A percentile compares a stretch with the other conserved stretches of the same genome.
Conservation (phyloP, 2,329 filamentous ascomycete species). For the Monilinia aucupariae region DNA sequence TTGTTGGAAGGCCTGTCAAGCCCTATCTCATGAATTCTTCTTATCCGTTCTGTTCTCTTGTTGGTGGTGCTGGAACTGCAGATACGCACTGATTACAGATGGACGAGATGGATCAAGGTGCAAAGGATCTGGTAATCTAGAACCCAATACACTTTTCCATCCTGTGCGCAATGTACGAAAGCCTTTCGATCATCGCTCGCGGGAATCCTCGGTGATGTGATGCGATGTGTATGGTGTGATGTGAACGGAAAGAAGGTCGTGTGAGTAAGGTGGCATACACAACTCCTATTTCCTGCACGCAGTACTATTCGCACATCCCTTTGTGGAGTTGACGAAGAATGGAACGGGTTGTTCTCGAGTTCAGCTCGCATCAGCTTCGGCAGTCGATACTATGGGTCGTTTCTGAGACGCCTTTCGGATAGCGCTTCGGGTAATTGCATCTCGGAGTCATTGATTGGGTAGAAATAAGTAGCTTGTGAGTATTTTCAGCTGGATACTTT, state of each 20-base stretch:
- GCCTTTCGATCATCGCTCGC: not conserved
- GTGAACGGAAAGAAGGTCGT: not conserved
- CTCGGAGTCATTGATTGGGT: slow-evolving; percentile 4
- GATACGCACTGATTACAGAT: not conserved
- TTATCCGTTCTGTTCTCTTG: not conserved
- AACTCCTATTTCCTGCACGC: not conserved
- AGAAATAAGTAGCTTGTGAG: slow-evolving; percentile 1
- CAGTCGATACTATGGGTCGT: slow-evolving; percentile 16
- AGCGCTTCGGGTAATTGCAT: slow-evolving; percentile 17
- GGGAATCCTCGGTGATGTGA: not conserved
- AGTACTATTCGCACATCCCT: not conserved
- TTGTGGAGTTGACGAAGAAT: not conserved
- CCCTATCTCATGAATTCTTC: not conserved
- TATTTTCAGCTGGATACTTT: slow-evolving; percentile 17
- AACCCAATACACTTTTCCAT: slow-evolving; percentile 2
- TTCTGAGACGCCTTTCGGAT: slow-evolving; percentile 16
- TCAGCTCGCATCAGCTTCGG: slow-evolving; percentile 16
- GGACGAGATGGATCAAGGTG: not conserved
- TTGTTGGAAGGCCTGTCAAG: not conserved
- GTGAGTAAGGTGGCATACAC: not conserved
- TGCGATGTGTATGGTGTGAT: not conserved
- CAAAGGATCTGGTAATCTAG: slow-evolving; percentile 2
- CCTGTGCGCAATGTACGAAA: not conserved
- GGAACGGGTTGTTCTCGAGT: not conserved
- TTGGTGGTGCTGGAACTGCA: not conserved